Conservation (phyloP, 192 early-diverging fungal genomes). For the Linnemannia exigua region DNA sequence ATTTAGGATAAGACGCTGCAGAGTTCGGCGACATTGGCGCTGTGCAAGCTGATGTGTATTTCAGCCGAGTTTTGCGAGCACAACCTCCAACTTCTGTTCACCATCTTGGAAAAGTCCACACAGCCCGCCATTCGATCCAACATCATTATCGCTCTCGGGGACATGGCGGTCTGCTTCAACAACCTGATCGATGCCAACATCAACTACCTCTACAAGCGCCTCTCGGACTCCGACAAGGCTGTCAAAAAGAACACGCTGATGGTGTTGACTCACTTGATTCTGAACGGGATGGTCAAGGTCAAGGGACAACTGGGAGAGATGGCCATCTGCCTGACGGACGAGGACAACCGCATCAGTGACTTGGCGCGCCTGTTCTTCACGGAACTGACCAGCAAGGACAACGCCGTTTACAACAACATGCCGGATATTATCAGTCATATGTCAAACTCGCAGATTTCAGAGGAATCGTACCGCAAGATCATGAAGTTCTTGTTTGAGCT, state of each 20-base stretch:
- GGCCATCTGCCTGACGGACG: constrained; percentile 96
- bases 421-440: constrained; percentile 98
- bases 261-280: constrained; percentile 97
- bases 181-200: constrained; percentile 98
- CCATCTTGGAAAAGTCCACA: constrained; percentile 87
- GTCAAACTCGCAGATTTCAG: constrained; percentile 80
- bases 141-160: constrained; percentile 97
- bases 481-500: constrained; percentile 98
- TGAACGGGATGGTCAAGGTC: constrained; percentile 99
- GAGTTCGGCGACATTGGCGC: constrained; percentile 85
- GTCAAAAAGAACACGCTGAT: constrained; percentile 98
- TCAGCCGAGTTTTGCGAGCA: constrained; percentile 95
- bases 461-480: constrained; percentile 88
- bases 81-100: constrained; percentile 91
- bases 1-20: constrained; percentile 87
- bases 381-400: constrained; percentile 96
- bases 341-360: constrained; percentile 90
- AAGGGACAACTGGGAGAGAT: constrained; percentile 99
- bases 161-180: constrained; percentile 98
- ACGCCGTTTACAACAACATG: constrained; percentile 99
- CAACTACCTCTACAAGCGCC: constrained; percentile 92
- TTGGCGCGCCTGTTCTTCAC: constrained; percentile 96
- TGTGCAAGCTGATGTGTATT: constrained; percentile 98
- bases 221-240: constrained; percentile 82
- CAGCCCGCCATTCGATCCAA: constrained; percentile 93